These are phyloP conservation scores for Alternaria sp. DNA, from an alignment of 2,329 filamentous ascomycete genomes.

Conservation along the genomic window DNA sequence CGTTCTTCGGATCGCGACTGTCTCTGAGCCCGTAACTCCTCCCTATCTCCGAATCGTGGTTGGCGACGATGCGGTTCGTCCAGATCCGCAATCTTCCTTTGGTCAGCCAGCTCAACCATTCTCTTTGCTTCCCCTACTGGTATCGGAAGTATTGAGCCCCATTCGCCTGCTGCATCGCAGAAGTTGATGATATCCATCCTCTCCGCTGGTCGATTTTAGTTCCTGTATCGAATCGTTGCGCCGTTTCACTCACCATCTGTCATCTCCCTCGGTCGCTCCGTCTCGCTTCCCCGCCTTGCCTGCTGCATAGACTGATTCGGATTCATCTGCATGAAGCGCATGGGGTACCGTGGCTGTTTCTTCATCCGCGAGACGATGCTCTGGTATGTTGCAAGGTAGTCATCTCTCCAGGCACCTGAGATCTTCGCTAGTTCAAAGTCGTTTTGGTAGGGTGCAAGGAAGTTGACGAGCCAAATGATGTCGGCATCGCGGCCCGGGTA, in stretches of 20 bases:
- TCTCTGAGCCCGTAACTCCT: background rate
- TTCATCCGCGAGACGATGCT: slow-evolving; percentile 34
- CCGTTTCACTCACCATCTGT: slow-evolving; percentile 26
- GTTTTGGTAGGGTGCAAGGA: slow-evolving; percentile 26
- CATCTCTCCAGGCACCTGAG: slow-evolving; percentile 19
- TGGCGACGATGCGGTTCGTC: background rate
- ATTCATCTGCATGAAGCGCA: slow-evolving; percentile 36
- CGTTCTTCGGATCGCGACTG: background rate
- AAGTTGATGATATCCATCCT: slow-evolving; percentile 34
- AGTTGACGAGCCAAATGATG: slow-evolving; percentile 31
- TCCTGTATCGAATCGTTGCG: fast-evolving
- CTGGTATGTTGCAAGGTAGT: slow-evolving; percentile 30
- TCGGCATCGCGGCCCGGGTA: slow-evolving; percentile 28
- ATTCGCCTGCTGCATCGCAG: slow-evolving; percentile 38
- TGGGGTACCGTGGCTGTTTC: slow-evolving; percentile 31
- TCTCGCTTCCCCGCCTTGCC: background rate
- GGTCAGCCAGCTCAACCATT: slow-evolving; percentile 32
- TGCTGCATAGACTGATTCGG: slow-evolving; percentile 18
- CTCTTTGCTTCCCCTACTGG: slow-evolving; percentile 28
- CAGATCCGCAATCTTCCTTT: slow-evolving; percentile 29
- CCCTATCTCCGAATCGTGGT: background rate
- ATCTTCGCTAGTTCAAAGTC: slow-evolving; percentile 33
- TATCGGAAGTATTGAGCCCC: slow-evolving; percentile 38
- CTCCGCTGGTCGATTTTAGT: slow-evolving; percentile 16
- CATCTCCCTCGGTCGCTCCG: slow-evolving; percentile 11